A percentile compares a stretch with the other conserved stretches of the same genome.
Conservation (phyloP, 768 basidiomycete genomes). For the Naematelia aurantialba region DNA sequence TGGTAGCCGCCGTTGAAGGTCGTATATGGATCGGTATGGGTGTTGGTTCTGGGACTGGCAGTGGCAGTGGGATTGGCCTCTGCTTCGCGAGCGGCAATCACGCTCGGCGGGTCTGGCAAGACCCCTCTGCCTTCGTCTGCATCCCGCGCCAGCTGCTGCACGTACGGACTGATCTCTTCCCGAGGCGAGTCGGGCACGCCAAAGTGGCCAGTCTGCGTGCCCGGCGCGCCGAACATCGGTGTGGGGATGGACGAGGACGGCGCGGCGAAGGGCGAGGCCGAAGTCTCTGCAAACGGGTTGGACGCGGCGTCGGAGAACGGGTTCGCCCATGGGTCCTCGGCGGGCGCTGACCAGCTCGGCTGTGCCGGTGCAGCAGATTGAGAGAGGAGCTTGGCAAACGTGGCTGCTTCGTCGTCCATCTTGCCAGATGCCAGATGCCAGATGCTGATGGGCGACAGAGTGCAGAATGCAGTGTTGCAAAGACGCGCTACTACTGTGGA, state of each 20-base stretch:
- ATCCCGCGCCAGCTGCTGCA: slow-evolving; percentile 30
- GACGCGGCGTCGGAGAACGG: slow-evolving; percentile 34
- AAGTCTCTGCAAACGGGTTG: slow-evolving; percentile 9
- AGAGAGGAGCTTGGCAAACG: slow-evolving; percentile 39
- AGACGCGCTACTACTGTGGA: too few species aligned
- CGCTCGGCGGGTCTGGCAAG: slow-evolving; percentile 39
- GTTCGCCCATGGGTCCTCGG: slow-evolving; percentile 45
- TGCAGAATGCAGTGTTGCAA: too few species aligned
- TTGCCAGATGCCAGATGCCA: not conserved
- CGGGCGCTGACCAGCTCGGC: slow-evolving; percentile 19
- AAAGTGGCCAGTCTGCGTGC: not conserved
- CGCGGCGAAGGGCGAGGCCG: slow-evolving; percentile 3
- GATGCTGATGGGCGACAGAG: too few species aligned
- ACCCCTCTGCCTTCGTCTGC: slow-evolving; percentile 9
- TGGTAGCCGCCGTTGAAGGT: too few species aligned
- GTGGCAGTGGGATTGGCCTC: slow-evolving; percentile 5
- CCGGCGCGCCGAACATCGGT: not conserved
- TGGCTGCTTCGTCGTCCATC: slow-evolving; percentile 32
- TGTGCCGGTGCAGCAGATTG: slow-evolving; percentile 22
- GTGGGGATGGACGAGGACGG: slow-evolving; percentile 4
- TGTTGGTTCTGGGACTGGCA: not conserved
- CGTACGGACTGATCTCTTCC: slow-evolving; percentile 31
- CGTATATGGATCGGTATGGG: too few species aligned
- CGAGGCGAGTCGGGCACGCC: slow-evolving; percentile 5
- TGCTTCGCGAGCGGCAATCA: slow-evolving; percentile 35